Base-by-base conservation (phyloP, 2,329 filamentous ascomycete species). In the Emericellopsis atlantica region DNA sequence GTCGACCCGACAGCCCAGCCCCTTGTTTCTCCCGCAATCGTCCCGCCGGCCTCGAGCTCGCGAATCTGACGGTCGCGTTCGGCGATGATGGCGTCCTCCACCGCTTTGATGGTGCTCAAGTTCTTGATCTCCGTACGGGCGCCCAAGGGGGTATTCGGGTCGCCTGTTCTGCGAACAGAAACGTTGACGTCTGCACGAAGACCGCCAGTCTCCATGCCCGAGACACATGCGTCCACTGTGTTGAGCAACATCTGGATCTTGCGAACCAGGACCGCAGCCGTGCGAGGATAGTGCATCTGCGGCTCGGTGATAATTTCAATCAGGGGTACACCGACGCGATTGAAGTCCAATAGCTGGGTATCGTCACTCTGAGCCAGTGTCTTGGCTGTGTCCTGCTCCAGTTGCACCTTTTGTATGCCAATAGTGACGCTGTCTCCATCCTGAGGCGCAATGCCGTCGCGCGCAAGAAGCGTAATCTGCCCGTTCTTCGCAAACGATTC, bases 101-200 rank as follows among this genome's bases (percentile, higher is more conserved):
- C 83, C 1, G 89, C 87, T 57, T 93, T 95, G 66, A 95, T 88
- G 41, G 86, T 94, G 58, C 84, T 90, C 49, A 98, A 56, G 54
- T 98, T 98, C 64, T 98, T 98, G 64, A 98, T 96, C 62, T 98
- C 92, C 0, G 89, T 95, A 41, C 90, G 74, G 49, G 88, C 87
- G 2, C 92, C 92, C 0, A 96, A 69, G 3, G 56, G 56, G 2
- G 44, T 51, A 11, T 47, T 46, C 0, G 55, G 51, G 14, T 67
- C 67, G n/a, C 66, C 69, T 1, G 61, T 64, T 37, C 76, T 70
- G 44, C 80, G 73, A 9, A 98, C 80, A 3, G 89, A 95, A 6
- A 98, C 90, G 51, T 98, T 98, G 52, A 98, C 85, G 57, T 98
- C 92, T 5, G 89, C 92, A 42, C 92, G 75, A 42, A 98, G 62